Evolutionary conservation across 805 yeast species (phyloP), one percentile per base, ranked within the genome.

Genomic region (Sugiyamaella americana): DNA sequence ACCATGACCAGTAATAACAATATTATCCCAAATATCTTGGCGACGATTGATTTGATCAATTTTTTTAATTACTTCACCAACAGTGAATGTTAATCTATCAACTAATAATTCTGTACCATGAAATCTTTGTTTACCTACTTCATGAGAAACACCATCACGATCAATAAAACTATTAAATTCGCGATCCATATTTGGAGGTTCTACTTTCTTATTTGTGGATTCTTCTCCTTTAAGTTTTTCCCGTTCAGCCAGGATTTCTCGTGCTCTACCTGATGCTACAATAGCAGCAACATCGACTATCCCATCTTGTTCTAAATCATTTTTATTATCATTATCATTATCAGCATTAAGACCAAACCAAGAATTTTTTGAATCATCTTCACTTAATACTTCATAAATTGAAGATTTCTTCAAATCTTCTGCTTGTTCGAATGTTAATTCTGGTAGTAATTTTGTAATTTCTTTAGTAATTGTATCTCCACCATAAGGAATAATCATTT

Each of bases 81-180:
- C 73, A 2, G 75, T 73, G 17, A 66, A 67, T 3, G 84, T 73
- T 18, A 91, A 71, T 19, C 61, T 59, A 3, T 66, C 69, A 29
- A 91, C 72, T 44, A 91, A 71, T 19, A 66, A 71, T 40, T 75
- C 79, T 32, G 84, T 70, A 1, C 97, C 98, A 61, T 77, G 82
- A 65, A 91, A 91, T 57, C 98, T 73, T 67, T 88, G 95, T 50
- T 81, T 84, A 2, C 98, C 98, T n/a, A 91, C 79, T 5, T 69
- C 69, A n/a, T 84, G 61, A 46, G 68, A 67, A 41, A 74, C 68
- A 3, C 86, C 84, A 3, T 64, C 58, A 6, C 73, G 64, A 64
- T 85, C 95, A 24, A 70, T 61, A 60, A 89, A 91, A 4, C 72
- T 62, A 63, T 88, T 89, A n/a, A 68, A 73, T 56, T 84, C 91